Evolutionary conservation across 2,329 filamentous ascomycete genomes (phyloP).

Genomic region (Myriosclerotinia scirpicola): DNA sequence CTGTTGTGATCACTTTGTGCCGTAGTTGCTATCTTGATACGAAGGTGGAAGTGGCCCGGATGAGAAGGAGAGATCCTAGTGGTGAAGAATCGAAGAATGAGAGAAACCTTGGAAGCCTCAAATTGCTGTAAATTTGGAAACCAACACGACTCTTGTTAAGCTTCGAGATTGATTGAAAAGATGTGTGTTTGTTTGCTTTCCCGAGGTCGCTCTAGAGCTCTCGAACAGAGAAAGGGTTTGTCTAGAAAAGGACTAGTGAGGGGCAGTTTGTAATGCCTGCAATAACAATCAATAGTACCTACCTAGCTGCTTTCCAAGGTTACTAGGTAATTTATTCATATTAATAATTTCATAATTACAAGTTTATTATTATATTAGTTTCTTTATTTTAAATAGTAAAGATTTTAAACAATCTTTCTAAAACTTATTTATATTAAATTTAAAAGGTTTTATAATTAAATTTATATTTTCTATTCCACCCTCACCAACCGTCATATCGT

Average conservation of each 20-base stretch:
- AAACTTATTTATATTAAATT: no score
- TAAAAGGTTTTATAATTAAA: no score
- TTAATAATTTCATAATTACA: no score
- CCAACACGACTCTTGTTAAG: background rate
- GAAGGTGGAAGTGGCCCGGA: background rate
- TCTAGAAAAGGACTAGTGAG: constrained; percentile 27
- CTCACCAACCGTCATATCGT: no score
- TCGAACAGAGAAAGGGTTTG: constrained; percentile 4
- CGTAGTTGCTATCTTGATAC: constrained; percentile 1
- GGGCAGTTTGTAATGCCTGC: constrained; percentile 14
- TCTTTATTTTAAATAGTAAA: no score
- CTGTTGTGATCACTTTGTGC: constrained; percentile 3
- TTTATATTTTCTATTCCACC: no score
- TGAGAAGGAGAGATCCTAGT: background rate
- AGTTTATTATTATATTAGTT: no score
- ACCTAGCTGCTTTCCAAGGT: no score
- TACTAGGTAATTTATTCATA: no score
- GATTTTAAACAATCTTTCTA: no score
- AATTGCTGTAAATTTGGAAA: background rate
- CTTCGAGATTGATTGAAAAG: background rate
- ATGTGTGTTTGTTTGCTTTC: constrained; percentile 8
- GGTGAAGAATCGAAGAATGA: constrained; percentile 1
- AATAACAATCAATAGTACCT: no score
- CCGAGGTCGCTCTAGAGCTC: background rate
- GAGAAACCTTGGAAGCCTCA: background rate